These are phyloP conservation scores for Mycena vitilis DNA, from an alignment of 768 basidiomycete species.

Conservation along the genomic window DNA sequence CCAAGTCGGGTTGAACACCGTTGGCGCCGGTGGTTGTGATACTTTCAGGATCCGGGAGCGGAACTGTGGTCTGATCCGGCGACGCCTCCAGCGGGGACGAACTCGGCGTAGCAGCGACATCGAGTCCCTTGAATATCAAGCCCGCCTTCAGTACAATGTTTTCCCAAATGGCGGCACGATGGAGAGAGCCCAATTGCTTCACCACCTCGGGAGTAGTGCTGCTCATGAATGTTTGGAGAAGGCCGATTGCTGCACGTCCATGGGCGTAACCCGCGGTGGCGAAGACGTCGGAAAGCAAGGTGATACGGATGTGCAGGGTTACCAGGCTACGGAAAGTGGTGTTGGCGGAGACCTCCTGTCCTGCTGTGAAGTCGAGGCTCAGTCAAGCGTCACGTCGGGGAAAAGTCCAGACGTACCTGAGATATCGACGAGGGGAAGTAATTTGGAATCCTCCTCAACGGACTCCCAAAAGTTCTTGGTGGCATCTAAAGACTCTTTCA, in stretches of 20 bases:
- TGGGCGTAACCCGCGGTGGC: slow-evolving; percentile 85
- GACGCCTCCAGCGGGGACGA: slow-evolving; percentile 62
- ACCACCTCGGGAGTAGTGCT: slow-evolving; percentile 73
- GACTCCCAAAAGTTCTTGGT: slow-evolving; percentile 79
- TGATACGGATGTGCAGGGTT: slow-evolving; percentile 81
- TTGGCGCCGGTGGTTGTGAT: slow-evolving; percentile 48
- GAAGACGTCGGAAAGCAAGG: slow-evolving; percentile 89
- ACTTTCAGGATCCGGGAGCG: slow-evolving; percentile 53
- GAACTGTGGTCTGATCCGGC: slow-evolving; percentile 54
- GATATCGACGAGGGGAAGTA: slow-evolving; percentile 73
- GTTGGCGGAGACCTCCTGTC: slow-evolving; percentile 64
- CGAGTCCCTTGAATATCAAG: slow-evolving; percentile 65
- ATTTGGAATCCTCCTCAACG: slow-evolving; percentile 65
- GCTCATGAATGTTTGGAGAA: slow-evolving; percentile 81
- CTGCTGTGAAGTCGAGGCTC: slow-evolving; percentile 47
- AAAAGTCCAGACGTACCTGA: slow-evolving; percentile 48
- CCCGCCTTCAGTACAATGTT: slow-evolving; percentile 81
- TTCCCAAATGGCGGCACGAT: slow-evolving; percentile 88
- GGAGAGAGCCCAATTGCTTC: slow-evolving; percentile 79
- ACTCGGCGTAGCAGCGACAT: slow-evolving; percentile 54
- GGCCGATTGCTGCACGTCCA: slow-evolving; percentile 76
- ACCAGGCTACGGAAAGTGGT: slow-evolving; percentile 77
- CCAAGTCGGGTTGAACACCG: slow-evolving; percentile 42
- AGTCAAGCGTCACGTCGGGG: not conserved
- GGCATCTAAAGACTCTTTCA: slow-evolving; percentile 74